Evolutionary conservation across 495 filamentous ascomycete species (phyloP).

Genomic region (Apodospora peruviana): DNA sequence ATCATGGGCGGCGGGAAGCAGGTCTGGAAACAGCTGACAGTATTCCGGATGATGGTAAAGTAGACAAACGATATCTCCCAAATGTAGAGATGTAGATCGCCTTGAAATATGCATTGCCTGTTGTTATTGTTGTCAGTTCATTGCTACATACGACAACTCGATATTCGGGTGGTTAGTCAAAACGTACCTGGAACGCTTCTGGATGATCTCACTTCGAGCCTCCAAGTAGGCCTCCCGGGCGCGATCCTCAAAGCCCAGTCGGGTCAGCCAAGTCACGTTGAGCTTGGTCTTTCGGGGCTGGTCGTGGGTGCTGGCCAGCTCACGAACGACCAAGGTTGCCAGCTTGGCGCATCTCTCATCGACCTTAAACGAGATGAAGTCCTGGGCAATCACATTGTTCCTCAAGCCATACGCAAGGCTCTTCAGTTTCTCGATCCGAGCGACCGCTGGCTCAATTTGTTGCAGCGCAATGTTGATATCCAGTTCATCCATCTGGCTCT

Average conservation of each 20-base stretch:
- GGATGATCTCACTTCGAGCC: slow-evolving; percentile 67
- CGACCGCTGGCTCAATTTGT: slow-evolving; percentile 77
- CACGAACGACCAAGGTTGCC: slow-evolving; percentile 64
- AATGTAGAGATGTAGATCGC: slow-evolving; percentile 84
- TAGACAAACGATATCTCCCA: slow-evolving; percentile 95
- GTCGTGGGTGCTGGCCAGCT: slow-evolving; percentile 67
- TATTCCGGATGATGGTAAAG: slow-evolving; percentile 90
- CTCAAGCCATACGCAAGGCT: slow-evolving; percentile 72
- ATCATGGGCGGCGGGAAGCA: slow-evolving; percentile 84
- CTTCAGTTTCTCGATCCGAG: slow-evolving; percentile 74
- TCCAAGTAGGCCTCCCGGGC: slow-evolving; percentile 83
- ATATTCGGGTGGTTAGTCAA: no score
- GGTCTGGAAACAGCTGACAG: slow-evolving; percentile 77
- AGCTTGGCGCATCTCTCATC: slow-evolving; percentile 80
- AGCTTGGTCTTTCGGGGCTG: slow-evolving; percentile 62
- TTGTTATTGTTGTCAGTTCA: slow-evolving; percentile 27
- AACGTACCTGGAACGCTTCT: slow-evolving; percentile 72
- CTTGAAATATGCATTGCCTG: slow-evolving; percentile 90
- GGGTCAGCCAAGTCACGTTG: slow-evolving; percentile 75
- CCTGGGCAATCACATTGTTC: slow-evolving; percentile 77
- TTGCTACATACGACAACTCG: no score
- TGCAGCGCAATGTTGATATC: slow-evolving; percentile 95
- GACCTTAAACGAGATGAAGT: slow-evolving; percentile 82
- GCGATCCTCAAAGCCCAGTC: slow-evolving; percentile 83
- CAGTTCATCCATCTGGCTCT: slow-evolving; percentile 89